Percentiles rank a stretch among this genome's conserved stretches.
These are phyloP conservation scores for Hypoxylon subgilvum DNA, from an alignment of 495 filamentous ascomycete genomes.

Conservation along the genomic window DNA sequence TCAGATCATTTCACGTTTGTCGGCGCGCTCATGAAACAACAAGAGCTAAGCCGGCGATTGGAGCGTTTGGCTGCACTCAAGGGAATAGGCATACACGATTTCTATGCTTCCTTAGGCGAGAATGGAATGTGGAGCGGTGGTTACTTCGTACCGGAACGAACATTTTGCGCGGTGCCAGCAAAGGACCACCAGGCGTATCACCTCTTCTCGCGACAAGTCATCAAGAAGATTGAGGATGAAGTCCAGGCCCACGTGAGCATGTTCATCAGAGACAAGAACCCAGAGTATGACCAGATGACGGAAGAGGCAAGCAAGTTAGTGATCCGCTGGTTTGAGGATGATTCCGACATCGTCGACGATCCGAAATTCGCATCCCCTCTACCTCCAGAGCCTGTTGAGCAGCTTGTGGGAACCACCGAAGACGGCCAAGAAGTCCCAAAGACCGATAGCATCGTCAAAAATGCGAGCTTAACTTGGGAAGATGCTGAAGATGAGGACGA, in stretches of 20 bases:
- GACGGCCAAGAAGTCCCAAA: slow-evolving; percentile 44
- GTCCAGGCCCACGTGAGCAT: slow-evolving; percentile 81
- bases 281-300: slow-evolving; percentile 73
- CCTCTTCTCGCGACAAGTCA: slow-evolving; percentile 67
- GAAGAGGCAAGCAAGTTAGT: slow-evolving; percentile 67
- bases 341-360: slow-evolving; percentile 50
- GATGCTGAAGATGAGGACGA: not conserved
- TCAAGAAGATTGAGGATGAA: slow-evolving; percentile 79
- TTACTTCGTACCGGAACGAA: slow-evolving; percentile 60
- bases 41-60: slow-evolving; percentile 48
- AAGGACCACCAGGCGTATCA: slow-evolving; percentile 44
- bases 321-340: slow-evolving; percentile 58
- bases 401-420: slow-evolving; percentile 44
- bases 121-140: slow-evolving; percentile 61
- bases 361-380: slow-evolving; percentile 44
- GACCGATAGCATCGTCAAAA: slow-evolving; percentile 20
- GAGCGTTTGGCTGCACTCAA: slow-evolving; percentile 49
- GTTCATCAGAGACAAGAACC: slow-evolving; percentile 79
- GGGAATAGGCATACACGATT: slow-evolving; percentile 48
- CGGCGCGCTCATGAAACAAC: slow-evolving; percentile 51
- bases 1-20: slow-evolving; percentile 58
- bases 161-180: slow-evolving; percentile 56
- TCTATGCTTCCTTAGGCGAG: slow-evolving; percentile 53
- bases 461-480: slow-evolving; percentile 12
- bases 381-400: slow-evolving; percentile 33